Conservation (phyloP, 2,329 filamentous ascomycete genomes). For the Penicillium sp. region DNA sequence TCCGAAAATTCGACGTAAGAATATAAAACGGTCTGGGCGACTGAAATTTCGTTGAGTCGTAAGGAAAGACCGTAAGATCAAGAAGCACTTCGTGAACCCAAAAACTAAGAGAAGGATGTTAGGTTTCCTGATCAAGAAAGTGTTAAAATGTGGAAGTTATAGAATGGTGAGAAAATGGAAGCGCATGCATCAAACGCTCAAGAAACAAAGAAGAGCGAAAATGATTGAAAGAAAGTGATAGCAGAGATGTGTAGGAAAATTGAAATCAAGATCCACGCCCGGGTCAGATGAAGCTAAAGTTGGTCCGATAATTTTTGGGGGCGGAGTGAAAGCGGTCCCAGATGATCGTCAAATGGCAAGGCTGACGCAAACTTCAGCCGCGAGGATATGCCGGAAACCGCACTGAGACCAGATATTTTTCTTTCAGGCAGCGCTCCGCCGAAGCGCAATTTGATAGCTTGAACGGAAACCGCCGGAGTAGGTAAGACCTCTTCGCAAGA, state of each 20-base stretch:
- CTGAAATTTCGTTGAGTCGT: constrained; percentile 42
- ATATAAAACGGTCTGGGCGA: constrained; percentile 35
- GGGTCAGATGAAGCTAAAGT: not conserved
- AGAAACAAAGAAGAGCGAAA: constrained; percentile 1
- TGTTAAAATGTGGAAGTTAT: constrained; percentile 11
- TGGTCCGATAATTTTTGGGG: not conserved
- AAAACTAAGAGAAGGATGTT: constrained; percentile 25
- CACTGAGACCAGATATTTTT: constrained; percentile 7
- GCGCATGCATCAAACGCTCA: not conserved
- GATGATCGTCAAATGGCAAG: not conserved
- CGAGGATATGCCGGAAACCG: constrained; percentile 9
- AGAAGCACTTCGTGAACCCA: constrained; percentile 31
- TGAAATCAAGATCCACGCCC: not conserved
- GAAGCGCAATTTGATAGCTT: not conserved
- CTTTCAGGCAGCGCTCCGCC: not conserved
- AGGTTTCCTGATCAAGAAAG: constrained; percentile 25
- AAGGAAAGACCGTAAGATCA: constrained; percentile 40
- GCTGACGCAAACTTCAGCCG: constrained; percentile 7
- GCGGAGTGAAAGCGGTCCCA: not conserved
- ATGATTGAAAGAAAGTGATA: not conserved
- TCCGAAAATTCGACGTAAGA: constrained; percentile 25
- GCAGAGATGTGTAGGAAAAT: not conserved
- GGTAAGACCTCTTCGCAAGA: not conserved
- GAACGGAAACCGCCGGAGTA: not conserved
- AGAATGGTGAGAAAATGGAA: constrained; percentile 11